phyloP scores from a whole-genome alignment of 768 basidiomycete species.

The Hemileccinum rubropunctum region DNA sequence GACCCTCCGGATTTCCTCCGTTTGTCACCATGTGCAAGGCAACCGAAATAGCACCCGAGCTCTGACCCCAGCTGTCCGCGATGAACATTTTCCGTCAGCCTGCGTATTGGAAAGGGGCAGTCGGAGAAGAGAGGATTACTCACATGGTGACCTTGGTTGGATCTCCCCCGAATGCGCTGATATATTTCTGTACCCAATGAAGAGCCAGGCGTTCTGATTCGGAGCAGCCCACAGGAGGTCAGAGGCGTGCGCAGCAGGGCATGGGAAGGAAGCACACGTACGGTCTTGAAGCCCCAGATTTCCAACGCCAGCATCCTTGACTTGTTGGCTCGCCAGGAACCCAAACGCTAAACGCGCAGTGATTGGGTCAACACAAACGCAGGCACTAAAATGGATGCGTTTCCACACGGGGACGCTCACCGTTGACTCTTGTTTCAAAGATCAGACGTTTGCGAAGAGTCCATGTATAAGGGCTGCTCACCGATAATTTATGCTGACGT shows the following conservation, averaged over 20 bases:
- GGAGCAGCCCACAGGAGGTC: no score
- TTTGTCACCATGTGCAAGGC: conserved; percentile 28
- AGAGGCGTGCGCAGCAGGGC: no score
- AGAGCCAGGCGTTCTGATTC: conserved; percentile 41
- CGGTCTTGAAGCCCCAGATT: conserved; percentile 54
- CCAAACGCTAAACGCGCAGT: conserved; percentile 28
- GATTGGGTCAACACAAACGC: neutral
- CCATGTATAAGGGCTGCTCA: conserved; percentile 19
- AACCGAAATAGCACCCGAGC: conserved; percentile 32
- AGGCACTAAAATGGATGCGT: no score
- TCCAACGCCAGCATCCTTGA: conserved; percentile 39
- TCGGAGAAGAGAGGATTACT: no score
- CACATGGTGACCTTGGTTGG: conserved; percentile 39
- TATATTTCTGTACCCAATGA: conserved; percentile 59
- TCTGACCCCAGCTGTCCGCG: conserved; percentile 1
- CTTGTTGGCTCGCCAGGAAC: conserved; percentile 40
- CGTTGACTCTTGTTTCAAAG: conserved; percentile 3
- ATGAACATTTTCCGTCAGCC: no score
- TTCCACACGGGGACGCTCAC: neutral
- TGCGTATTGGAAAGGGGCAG: no score
- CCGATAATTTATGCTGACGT: conserved; percentile 42
- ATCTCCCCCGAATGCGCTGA: conserved; percentile 50
- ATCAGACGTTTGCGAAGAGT: neutral
- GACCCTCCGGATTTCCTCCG: no score
- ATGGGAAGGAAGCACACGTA: conserved; percentile 1